These are phyloP conservation scores for Tuber microsphaerosporum DNA, from an alignment of 495 filamentous ascomycete genomes.

Conservation along the genomic window DNA sequence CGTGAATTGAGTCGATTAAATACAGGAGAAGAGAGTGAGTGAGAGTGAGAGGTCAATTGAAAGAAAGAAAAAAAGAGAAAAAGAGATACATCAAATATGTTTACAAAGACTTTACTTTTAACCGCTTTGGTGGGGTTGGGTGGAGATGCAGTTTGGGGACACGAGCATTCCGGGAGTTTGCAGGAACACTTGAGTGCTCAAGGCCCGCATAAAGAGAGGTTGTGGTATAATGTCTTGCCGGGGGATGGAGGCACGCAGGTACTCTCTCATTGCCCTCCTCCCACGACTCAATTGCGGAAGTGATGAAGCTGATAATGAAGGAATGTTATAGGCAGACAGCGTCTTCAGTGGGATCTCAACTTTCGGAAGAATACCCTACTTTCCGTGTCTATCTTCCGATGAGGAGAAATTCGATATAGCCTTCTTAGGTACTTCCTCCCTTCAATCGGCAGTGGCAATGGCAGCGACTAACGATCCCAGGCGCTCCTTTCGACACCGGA, in stretches of 20 bases:
- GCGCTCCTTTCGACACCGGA: slow-evolving; percentile 54
- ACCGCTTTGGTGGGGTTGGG: slow-evolving; percentile 10
- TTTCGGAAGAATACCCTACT: slow-evolving; percentile 71
- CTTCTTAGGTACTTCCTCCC: slow-evolving; percentile 54
- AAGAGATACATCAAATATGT: slow-evolving; percentile 12
- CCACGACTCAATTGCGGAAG: neutral
- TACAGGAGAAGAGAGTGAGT: neutral
- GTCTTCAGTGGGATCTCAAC: slow-evolving; percentile 66
- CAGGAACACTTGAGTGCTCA: slow-evolving; percentile 27
- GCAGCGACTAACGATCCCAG: neutral
- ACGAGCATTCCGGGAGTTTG: slow-evolving; percentile 30
- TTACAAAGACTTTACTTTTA: slow-evolving; percentile 24
- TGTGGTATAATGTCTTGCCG: slow-evolving; percentile 53
- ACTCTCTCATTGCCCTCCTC: neutral
- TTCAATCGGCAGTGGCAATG: neutral
- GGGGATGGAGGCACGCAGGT: slow-evolving; percentile 56
- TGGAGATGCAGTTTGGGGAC: slow-evolving; percentile 16
- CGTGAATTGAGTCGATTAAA: neutral
- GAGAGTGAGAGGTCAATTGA: neutral
- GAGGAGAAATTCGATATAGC: slow-evolving; percentile 70
- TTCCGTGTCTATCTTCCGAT: slow-evolving; percentile 66
- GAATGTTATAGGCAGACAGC: slow-evolving; percentile 55
- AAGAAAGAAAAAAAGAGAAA: neutral
- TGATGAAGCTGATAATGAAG: slow-evolving; percentile 7
- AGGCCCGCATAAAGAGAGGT: slow-evolving; percentile 47